A percentile compares a stretch with the other conserved stretches of the same genome.
These are phyloP conservation scores for Penicillium sp. DNA, from an alignment of 2,329 filamentous ascomycete genomes.

Conservation along the genomic window DNA sequence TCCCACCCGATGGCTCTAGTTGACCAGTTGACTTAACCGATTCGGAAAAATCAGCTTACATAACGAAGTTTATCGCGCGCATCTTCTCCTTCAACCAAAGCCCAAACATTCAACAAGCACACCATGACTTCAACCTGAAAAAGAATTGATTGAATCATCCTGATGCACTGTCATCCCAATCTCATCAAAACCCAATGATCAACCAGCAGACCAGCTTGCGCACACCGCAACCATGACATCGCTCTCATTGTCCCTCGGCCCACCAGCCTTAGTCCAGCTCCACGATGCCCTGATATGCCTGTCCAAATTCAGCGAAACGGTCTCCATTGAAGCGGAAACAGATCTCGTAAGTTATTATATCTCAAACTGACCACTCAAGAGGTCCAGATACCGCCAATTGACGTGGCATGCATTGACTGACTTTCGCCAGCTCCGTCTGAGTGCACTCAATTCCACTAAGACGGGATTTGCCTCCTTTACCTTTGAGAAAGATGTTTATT, in stretches of 20 bases:
- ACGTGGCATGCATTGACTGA: background rate
- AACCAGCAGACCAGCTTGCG: background rate
- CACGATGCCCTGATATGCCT: conserved; percentile 60
- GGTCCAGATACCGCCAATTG: background rate
- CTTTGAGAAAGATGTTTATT: conserved; percentile 54
- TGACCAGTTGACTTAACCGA: too few relatives aligned
- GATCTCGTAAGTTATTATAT: conserved; percentile 47
- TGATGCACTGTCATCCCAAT: background rate
- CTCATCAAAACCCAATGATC: too few relatives aligned
- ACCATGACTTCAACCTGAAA: background rate
- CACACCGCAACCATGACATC: conserved; percentile 30
- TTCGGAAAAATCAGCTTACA: background rate
- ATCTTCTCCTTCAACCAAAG: background rate
- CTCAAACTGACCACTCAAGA: background rate
- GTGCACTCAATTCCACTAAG: conserved; percentile 59
- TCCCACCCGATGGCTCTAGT: too few relatives aligned
- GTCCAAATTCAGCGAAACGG: conserved; percentile 60
- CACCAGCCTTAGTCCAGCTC: conserved; percentile 53
- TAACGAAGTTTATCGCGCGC: background rate
- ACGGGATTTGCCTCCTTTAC: conserved; percentile 61
- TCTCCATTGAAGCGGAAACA: conserved; percentile 59
- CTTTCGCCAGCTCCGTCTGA: conserved; percentile 53
- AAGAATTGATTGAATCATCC: background rate
- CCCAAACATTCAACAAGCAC: background rate
- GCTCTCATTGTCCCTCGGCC: conserved; percentile 53